Evolutionary conservation across 2,329 filamentous ascomycete species (phyloP).

Genomic region (Alternaria solani): DNA sequence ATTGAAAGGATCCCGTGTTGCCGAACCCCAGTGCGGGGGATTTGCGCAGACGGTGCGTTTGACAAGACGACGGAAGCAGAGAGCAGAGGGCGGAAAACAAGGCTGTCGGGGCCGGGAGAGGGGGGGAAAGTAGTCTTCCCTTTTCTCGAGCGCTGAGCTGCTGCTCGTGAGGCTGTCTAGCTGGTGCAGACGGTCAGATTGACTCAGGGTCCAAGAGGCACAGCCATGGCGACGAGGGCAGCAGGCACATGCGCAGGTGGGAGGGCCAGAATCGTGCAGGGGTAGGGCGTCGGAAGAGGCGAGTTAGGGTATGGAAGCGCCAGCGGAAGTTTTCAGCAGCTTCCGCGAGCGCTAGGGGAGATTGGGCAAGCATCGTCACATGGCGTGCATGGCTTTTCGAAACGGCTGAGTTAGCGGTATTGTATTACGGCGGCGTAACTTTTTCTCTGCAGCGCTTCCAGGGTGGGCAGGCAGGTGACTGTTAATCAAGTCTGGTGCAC

Average conservation of each 20-base stretch:
- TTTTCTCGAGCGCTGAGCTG: conserved; percentile 7
- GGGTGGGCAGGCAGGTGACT: conserved; percentile 30
- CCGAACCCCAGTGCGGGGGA: conserved; percentile 2
- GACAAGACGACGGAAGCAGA: neutral
- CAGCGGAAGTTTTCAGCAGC: conserved; percentile 23
- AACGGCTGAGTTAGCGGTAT: conserved; percentile 42
- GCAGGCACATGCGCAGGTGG: conserved; percentile 21
- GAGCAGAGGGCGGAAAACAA: conserved; percentile 11
- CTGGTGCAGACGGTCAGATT: conserved; percentile 11
- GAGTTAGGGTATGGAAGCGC: conserved; percentile 28
- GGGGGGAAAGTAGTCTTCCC: neutral
- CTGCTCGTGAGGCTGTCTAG: conserved; percentile 24
- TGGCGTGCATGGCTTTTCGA: conserved; percentile 20
- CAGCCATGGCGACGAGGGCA: conserved; percentile 33
- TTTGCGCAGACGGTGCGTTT: conserved; percentile 1
- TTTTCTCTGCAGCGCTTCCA: conserved; percentile 6
- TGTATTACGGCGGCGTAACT: conserved; percentile 23
- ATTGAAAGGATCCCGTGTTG: conserved; percentile 40
- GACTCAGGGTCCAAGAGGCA: conserved; percentile 24
- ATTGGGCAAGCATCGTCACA: conserved; percentile 23
- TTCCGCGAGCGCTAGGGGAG: conserved; percentile 19
- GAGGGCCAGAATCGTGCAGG: conserved; percentile 27
- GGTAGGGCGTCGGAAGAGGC: conserved; percentile 25
- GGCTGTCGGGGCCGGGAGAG: conserved; percentile 3
- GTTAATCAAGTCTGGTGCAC: conserved; percentile 13